These are phyloP conservation scores for Carallia brachiata DNA, from an alignment of 345 rosid species.

Conservation along the genomic window DNA sequence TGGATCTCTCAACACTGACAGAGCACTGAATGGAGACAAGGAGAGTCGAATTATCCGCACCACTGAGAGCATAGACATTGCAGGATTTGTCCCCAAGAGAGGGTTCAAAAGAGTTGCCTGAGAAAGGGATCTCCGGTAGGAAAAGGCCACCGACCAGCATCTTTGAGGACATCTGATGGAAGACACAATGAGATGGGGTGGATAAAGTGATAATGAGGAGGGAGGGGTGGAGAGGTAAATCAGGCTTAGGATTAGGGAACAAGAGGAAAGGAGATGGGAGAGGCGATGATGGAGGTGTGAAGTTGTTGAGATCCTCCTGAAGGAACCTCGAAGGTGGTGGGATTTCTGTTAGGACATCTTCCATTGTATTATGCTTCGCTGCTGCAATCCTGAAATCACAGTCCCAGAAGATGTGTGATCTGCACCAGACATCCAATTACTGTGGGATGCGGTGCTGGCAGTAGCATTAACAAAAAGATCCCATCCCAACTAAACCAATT, in stretches of 20 bases:
- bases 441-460: too few species aligned
- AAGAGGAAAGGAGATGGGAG: slow-evolving; percentile 72
- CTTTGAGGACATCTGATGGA: slow-evolving; percentile 55
- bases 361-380: slow-evolving; percentile 45
- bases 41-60: slow-evolving; percentile 36
- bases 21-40: slow-evolving; percentile 62
- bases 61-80: slow-evolving; percentile 61
- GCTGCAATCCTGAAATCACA: too few species aligned
- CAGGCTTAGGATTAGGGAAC: slow-evolving; percentile 52
- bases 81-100: slow-evolving; percentile 75
- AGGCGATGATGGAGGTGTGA: slow-evolving; percentile 43
- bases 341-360: slow-evolving; percentile 80
- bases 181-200: slow-evolving; percentile 55
- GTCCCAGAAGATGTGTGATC: too few species aligned
- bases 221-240: slow-evolving; percentile 58
- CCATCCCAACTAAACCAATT: too few species aligned
- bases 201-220: slow-evolving; percentile 75
- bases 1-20: slow-evolving; percentile 66
- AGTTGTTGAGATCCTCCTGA: slow-evolving; percentile 92
- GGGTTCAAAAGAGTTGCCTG: slow-evolving; percentile 61
- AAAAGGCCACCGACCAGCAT: slow-evolving; percentile 68
- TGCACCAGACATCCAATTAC: too few species aligned
- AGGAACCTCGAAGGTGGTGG: slow-evolving; percentile 96
- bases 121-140: slow-evolving; percentile 69
- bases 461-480: too few species aligned